Conservation (phyloP, 768 basidiomycete genomes). For the Lenzites betulinus region DNA sequence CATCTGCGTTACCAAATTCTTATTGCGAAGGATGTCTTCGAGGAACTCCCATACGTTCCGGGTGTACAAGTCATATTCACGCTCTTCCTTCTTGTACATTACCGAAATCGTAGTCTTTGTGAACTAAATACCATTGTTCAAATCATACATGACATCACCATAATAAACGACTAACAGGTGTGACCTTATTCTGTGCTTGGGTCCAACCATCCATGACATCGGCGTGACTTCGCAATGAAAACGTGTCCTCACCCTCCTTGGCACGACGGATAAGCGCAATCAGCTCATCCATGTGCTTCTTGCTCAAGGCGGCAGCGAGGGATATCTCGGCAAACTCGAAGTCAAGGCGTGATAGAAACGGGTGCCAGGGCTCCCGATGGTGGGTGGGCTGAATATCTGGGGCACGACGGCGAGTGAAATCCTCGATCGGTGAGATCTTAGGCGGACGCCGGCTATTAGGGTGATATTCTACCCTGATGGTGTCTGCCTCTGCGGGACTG, state of each 20-base stretch:
- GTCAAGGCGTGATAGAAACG: not conserved
- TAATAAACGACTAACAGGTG: constrained; percentile 3
- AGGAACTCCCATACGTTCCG: constrained; percentile 17
- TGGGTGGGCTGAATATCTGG: not conserved
- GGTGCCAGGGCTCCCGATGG: not conserved
- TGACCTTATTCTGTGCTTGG: not conserved
- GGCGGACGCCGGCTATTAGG: not conserved
- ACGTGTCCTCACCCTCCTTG: not conserved
- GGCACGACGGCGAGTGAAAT: not conserved
- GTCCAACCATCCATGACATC: constrained; percentile 11
- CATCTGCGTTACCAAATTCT: constrained; percentile 7
- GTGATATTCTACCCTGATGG: not conserved
- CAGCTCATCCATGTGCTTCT: constrained; percentile 1
- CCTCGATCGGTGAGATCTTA: not conserved
- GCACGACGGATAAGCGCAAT: constrained; percentile 1
- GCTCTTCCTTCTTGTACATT: not conserved
- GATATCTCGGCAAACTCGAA: constrained; percentile 21
- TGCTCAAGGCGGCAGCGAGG: not conserved
- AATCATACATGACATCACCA: not conserved
- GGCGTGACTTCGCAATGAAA: constrained; percentile 1
- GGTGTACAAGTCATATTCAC: constrained; percentile 4
- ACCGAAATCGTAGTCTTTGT: not conserved
- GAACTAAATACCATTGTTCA: constrained; percentile 4
- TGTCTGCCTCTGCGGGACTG: too few relatives aligned
- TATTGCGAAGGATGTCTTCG: constrained; percentile 11